These are phyloP conservation scores for Pseudocercospora fuligena DNA, from an alignment of 2,329 filamentous ascomycete species.

Conservation along the genomic window DNA sequence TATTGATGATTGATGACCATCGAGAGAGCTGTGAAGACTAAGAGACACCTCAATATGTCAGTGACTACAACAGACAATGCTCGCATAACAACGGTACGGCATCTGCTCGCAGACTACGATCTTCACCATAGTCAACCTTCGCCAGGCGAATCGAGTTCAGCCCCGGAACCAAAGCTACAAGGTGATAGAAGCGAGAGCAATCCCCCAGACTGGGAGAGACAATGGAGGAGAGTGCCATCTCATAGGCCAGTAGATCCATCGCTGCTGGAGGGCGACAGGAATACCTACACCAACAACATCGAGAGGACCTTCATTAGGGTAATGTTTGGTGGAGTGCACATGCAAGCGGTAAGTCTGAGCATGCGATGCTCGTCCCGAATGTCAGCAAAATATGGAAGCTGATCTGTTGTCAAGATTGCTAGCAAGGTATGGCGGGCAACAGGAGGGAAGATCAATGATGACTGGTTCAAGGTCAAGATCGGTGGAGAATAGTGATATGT, in stretches of 20 bases:
- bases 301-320: slow-evolving; percentile 55
- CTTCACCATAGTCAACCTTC: slow-evolving; percentile 46
- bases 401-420: slow-evolving; percentile 39
- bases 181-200: slow-evolving; percentile 32
- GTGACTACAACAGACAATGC: slow-evolving; percentile 51
- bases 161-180: slow-evolving; percentile 40
- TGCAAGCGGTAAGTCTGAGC: slow-evolving; percentile 51
- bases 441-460: slow-evolving; percentile 54
- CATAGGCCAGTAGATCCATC: slow-evolving; percentile 54
- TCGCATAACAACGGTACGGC: slow-evolving; percentile 42
- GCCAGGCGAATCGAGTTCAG: slow-evolving; percentile 34
- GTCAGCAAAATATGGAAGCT: slow-evolving; percentile 12
- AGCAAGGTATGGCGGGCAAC: slow-evolving; percentile 58
- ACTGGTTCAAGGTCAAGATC: slow-evolving; percentile 57
- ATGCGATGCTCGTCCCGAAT: background rate
- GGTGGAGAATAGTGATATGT: slow-evolving; percentile 55
- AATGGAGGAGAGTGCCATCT: slow-evolving; percentile 54
- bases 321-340: slow-evolving; percentile 55
- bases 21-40: background rate
- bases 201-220: slow-evolving; percentile 52
- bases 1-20: background rate
- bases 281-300: slow-evolving; percentile 49
- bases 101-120: slow-evolving; percentile 53
- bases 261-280: slow-evolving; percentile 48
- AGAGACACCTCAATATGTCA: slow-evolving; percentile 43